Conservation (phyloP, 169 alveolate genomes). For the Eimeria sp. region DNA sequence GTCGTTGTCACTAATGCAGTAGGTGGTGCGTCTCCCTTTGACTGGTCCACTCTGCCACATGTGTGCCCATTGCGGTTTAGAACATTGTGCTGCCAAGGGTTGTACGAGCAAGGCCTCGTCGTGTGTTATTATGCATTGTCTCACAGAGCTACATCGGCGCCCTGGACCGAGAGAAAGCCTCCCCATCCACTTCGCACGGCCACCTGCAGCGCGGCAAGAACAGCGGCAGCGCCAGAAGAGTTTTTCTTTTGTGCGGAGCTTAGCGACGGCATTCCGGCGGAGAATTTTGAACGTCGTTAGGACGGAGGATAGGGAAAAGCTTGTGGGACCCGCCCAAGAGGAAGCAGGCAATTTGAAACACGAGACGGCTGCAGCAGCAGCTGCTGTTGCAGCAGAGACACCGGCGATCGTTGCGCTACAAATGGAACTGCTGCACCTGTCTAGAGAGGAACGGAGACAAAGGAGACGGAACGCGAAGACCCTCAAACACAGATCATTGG, state of each 20-base stretch:
- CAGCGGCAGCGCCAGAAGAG: conserved; percentile 57
- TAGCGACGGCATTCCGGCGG: background rate
- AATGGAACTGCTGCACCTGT: conserved; percentile 50
- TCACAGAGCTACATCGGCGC: background rate
- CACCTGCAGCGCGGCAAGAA: conserved; percentile 62
- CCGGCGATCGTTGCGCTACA: conserved; percentile 49
- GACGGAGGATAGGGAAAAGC: too few relatives aligned
- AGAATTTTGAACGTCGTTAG: background rate
- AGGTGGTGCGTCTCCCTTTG: background rate
- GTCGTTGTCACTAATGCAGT: background rate
- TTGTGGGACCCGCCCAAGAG: background rate
- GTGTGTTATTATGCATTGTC: background rate
- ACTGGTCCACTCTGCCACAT: background rate
- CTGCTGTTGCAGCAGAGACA: conserved; percentile 23
- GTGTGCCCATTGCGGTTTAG: background rate
- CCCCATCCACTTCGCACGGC: conserved; percentile 6
- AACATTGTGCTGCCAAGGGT: background rate
- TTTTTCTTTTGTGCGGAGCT: conserved; percentile 36
- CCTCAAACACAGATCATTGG: background rate
- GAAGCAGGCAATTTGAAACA: background rate
- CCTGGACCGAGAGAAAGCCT: background rate
- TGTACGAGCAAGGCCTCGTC: background rate
- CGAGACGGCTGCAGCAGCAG: background rate
- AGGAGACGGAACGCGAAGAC: background rate
- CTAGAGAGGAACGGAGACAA: conserved; percentile 32